Evolutionary conservation across 257 asterid genomes (phyloP), one percentile per base, ranked within the genome.

Genomic region (Catharanthus roseus): DNA sequence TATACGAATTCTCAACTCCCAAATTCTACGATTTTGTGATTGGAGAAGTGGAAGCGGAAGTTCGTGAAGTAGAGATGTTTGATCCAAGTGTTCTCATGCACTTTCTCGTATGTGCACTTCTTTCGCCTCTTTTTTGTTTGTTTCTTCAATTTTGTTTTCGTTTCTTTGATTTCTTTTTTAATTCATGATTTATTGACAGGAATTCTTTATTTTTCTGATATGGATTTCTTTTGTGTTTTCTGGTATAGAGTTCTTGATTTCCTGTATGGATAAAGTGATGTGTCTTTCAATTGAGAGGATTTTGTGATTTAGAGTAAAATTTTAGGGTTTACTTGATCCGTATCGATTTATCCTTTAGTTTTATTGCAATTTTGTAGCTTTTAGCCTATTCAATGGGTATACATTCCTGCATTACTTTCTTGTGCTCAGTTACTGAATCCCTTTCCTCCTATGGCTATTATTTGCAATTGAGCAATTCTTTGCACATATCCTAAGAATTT

Each of bases 1-100:
- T 70, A 1, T 91, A 89, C 56, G 99, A 91, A 85, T 95, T 88
- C 79, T 84, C 89, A 6, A 97, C 99, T 0, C 99, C 97, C 0
- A 77, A 77, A 54, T 95, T 84, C 71, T 86, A 82, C 58, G 93
- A 91, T 77, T 95, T 95, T 71, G 73, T 86, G n/a, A 42, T 23
- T 4, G 95, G 80, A 19, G 99, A 95, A 85, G 81, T 86, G 0
- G 87, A 67, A 34, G 87, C 80, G 0, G 97, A 95, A 39, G 83
- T 72, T 31, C 84, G 81, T 0, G 78, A 72, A 74, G 96, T 97
- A 19, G 97, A 91, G 82, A 85, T 85, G 99, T 95, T 95, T 66
- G 88, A 41, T 72, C 73, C 3, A 76, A 84, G 23, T 76, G 64
- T 26, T 60, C 88, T 61, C 81, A 91, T 63, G 95, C 97, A 72